Base-by-base conservation (phyloP, 192 early-diverging fungal genomes). In the Umbelopsis isabellina region DNA sequence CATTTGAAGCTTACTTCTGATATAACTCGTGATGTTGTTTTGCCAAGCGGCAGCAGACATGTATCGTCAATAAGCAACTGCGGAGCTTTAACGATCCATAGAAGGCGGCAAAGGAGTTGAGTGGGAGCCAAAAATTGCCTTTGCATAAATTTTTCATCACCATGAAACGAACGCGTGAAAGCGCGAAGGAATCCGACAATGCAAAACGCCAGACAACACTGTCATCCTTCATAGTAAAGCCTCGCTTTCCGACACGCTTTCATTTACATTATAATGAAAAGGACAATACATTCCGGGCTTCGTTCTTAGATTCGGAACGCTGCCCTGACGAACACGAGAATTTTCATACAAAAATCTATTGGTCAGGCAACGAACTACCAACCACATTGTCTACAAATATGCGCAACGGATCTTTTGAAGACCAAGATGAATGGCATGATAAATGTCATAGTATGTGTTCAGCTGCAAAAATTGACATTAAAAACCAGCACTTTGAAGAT, bases 131-230 rank as follows among this genome's bases (percentile, higher is more conserved):
- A 6, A 41, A 41, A 41, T 41, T 41, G 37, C 37, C 37, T 2
- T 2, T 30, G 6, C 37, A 41, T 2, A 41, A 41, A 41, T 41
- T 41, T 41, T 41, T 41, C 37, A 25, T 41, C 37, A 25, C 52
- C 6, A 55, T 61, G 55, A 61, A 61, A 35, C 55, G 55, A 35
- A 22, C 55, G 30, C 55, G 55, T 33, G 55, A 61, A 61, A 25
- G 18, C 27, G 30, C 55, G 18, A 61, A 61, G 16, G 55, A 61
- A 61, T 35, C 27, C 30, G 15, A 35, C 4, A 35, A 61, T 35
- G 30, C 13, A 22, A 61, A 61, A 61, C 55, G 55, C 3, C 55
- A 61, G 37, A 33, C 55, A n/a, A 61, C 55, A 1, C 30, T 61
- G 12, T 27, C 27, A 35, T 37, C 55, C 16, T 61, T 61, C 12